These are phyloP conservation scores for Gonium pectorale DNA, from an alignment of 139 green algal genomes.

Conservation along the genomic window DNA sequence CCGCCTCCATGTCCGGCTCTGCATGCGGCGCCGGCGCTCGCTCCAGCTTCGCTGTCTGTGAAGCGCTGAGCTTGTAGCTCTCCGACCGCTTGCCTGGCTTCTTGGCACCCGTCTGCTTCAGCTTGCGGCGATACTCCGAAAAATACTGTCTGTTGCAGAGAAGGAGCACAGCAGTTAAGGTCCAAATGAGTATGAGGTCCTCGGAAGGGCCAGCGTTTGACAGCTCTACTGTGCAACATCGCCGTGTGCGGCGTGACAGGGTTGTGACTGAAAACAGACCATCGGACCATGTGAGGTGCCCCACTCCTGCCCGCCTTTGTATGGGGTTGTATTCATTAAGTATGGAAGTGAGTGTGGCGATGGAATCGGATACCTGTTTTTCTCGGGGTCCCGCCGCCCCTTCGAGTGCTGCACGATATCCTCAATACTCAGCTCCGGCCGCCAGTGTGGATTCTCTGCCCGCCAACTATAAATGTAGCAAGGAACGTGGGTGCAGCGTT, in stretches of 20 bases:
- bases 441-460: neutral
- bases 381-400: constrained; percentile 22
- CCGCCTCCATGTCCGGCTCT: neutral
- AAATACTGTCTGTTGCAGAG: constrained; percentile 9
- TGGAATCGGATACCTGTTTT: constrained; percentile 4
- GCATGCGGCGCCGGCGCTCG: neutral
- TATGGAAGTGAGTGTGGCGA: neutral
- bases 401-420: constrained; percentile 36
- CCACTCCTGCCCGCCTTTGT: neutral
- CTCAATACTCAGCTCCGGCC: constrained; percentile 19
- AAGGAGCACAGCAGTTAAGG: neutral
- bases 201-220: no score
- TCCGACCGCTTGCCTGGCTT: neutral
- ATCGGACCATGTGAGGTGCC: neutral
- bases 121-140: constrained; percentile 19
- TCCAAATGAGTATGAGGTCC: no score
- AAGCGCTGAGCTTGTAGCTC: no score
- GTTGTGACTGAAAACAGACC: neutral
- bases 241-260: no score
- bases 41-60: no score
- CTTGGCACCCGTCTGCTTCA: neutral
- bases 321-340: neutral
- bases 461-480: constrained; percentile 10
- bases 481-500: neutral
- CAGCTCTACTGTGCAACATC: no score